phyloP scores from a whole-genome alignment of 2,329 filamentous ascomycete species.

The Penicillium capsulatum region DNA sequence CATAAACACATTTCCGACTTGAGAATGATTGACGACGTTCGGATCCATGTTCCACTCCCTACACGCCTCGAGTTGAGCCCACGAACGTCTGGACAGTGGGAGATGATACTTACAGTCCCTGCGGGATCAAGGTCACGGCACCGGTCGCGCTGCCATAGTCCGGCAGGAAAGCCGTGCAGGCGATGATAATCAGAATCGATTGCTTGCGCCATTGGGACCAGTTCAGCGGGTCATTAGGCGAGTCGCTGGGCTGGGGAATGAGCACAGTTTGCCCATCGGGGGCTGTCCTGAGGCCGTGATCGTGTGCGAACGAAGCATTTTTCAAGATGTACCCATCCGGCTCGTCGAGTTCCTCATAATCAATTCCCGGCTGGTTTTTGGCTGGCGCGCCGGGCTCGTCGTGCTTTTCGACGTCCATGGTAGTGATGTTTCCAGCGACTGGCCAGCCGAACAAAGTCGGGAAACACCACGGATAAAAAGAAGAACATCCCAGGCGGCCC shows the following conservation, averaged over 20 bases:
- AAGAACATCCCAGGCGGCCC: too few species aligned
- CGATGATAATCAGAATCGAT: conserved; percentile 38
- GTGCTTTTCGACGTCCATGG: conserved; percentile 1
- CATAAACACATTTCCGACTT: conserved; percentile 45
- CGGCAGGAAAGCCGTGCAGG: conserved; percentile 37
- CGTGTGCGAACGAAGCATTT: conserved; percentile 7
- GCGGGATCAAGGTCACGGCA: conserved; percentile 39
- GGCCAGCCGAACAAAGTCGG: too few species aligned
- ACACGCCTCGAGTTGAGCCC: not conserved
- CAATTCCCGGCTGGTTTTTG: not conserved
- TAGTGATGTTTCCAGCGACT: not conserved
- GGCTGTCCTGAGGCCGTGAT: conserved; percentile 24
- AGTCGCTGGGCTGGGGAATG: conserved; percentile 38
- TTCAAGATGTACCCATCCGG: conserved; percentile 12
- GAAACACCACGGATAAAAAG: too few species aligned
- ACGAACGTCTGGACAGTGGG: not conserved
- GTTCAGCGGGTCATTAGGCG: conserved; percentile 40
- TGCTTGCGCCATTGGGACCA: conserved; percentile 35
- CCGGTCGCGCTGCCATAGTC: conserved; percentile 44
- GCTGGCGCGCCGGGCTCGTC: not conserved
- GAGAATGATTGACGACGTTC: conserved; percentile 39
- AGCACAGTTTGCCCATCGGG: conserved; percentile 35
- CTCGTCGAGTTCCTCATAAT: conserved; percentile 9
- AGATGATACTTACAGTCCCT: conserved; percentile 28
- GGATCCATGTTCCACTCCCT: conserved; percentile 37